Evolutionary conservation across 768 basidiomycete species (phyloP).

Genomic region (Pleurotus pulmonarius): DNA sequence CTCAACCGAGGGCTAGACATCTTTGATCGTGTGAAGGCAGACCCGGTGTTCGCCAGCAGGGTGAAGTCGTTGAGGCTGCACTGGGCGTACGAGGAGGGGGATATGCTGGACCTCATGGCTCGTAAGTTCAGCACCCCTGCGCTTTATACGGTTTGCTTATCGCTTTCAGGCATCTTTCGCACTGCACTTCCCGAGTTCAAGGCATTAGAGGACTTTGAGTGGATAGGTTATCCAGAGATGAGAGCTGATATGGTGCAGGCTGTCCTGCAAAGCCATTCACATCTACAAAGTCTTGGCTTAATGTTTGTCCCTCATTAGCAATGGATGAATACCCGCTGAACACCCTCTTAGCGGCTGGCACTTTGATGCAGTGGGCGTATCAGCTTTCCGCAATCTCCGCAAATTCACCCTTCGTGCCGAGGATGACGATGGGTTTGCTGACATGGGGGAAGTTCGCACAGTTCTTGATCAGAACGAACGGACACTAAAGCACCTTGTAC

Average conservation of each 20-base stretch:
- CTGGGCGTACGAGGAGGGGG: conserved; percentile 68
- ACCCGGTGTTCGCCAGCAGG: conserved; percentile 54
- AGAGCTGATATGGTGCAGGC: conserved; percentile 63
- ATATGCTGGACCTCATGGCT: conserved; percentile 60
- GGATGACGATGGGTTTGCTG: conserved; percentile 68
- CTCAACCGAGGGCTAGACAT: conserved; percentile 62
- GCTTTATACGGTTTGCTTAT: background rate
- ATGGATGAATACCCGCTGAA: background rate
- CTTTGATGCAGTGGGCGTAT: conserved; percentile 68
- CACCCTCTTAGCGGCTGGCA: conserved; percentile 55
- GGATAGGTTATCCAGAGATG: conserved; percentile 76
- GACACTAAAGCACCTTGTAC: conserved; percentile 58
- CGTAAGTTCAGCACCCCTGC: conserved; percentile 31
- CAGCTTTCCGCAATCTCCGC: conserved; percentile 53
- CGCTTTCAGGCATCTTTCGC: conserved; percentile 49
- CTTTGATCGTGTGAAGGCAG: conserved; percentile 61
- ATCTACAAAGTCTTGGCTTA: conserved; percentile 53
- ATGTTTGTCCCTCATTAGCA: conserved; percentile 33
- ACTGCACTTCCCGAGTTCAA: conserved; percentile 62
- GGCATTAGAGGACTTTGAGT: conserved; percentile 60
- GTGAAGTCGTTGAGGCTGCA: conserved; percentile 60
- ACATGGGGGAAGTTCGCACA: conserved; percentile 63
- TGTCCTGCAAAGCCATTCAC: conserved; percentile 49
- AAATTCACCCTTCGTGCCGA: conserved; percentile 69
- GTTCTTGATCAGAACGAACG: conserved; percentile 57